Evolutionary conservation across 148 eudicot species (phyloP), one percentile per base, ranked within the genome.

Genomic region (Tetragonia tetragonoides): DNA sequence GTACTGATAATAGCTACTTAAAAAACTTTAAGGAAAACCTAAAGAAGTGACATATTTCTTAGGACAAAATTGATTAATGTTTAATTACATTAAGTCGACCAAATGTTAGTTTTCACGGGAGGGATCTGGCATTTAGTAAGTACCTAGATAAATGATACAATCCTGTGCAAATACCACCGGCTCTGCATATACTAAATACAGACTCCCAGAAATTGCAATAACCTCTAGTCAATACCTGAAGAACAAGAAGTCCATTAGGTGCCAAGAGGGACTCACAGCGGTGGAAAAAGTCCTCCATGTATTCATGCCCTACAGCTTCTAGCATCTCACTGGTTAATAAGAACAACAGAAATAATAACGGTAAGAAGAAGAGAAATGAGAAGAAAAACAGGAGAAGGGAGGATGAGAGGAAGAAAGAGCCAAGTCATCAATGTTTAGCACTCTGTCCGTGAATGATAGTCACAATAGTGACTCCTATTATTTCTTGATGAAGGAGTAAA

Each of bases 241-340:
- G 82, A 70, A 95, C 94, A 23, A 95, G 66, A 69, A 95, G 84
- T 3, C 99, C 99, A 77, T 90, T 78, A 46, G 87, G 77, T 66
- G 94, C 97, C 79, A 95, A 77, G 59, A 81, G 60, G 15, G 92
- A 87, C 28, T 95, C 99, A 65, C 96, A 91, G 61, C 92, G 82
- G 6, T 60, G 78, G 65, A 92, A 92, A 66, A 92, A 95, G 54
- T 90, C 92, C 63, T 87, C 90, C 91, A 92, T 80, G 79, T 71
- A 93, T 76, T 95, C 97, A 75, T 95, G 96, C 28, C 99, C 97
- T 42, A 92, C 94, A 67, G 85, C 84, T 82, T 95, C 99, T 75
- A 95, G 74, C 99, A 95, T 91, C 91, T 85, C 99, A 80, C 99
- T 95, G 83, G 16, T 57, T 39, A 23, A 41, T 39, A 69, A 70